Percentiles rank a stretch among this genome's conserved stretches.
phyloP scores from a whole-genome alignment of 2,329 filamentous ascomycete genomes.

The Colletotrichum trifolii region DNA sequence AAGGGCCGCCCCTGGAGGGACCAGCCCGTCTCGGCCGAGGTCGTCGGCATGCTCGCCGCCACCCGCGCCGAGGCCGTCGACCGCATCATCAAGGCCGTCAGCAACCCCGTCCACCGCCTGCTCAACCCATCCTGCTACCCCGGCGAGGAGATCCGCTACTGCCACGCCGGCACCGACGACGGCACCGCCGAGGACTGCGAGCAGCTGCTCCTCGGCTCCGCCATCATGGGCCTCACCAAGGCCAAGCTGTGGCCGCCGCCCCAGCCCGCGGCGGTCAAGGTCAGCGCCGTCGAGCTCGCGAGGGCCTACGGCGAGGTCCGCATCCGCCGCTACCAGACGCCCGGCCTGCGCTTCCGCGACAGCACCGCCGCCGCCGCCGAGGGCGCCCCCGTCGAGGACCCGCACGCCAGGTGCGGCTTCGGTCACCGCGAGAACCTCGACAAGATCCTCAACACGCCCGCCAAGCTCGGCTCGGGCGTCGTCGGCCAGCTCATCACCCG shows the following conservation, averaged over 20 bases:
- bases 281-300: conserved; percentile 33
- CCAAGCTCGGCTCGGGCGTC: conserved; percentile 26
- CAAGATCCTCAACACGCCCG: conserved; percentile 34
- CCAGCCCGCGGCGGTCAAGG: conserved; percentile 30
- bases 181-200: conserved; percentile 34
- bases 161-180: conserved; percentile 32
- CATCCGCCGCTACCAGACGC: conserved; percentile 35
- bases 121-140: conserved; percentile 34
- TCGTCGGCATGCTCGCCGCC: conserved; percentile 28
- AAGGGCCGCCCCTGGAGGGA: conserved; percentile 27
- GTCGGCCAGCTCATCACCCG: conserved; percentile 30
- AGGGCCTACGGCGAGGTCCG: conserved; percentile 30
- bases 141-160: conserved; percentile 30
- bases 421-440: conserved; percentile 30
- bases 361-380: not conserved
- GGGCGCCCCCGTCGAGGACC: conserved; percentile 21
- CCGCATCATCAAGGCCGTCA: conserved; percentile 34
- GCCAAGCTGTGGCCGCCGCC: conserved; percentile 27
- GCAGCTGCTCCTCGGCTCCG: conserved; percentile 34
- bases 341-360: conserved; percentile 32
- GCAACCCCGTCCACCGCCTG: conserved; percentile 35
- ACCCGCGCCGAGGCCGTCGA: conserved; percentile 33
- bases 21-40: conserved; percentile 31
- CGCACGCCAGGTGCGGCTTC: conserved; percentile 33
- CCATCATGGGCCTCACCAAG: conserved; percentile 35